phyloP scores from a whole-genome alignment of 1,139 yeast genomes.

The Kodamaea sp. region DNA sequence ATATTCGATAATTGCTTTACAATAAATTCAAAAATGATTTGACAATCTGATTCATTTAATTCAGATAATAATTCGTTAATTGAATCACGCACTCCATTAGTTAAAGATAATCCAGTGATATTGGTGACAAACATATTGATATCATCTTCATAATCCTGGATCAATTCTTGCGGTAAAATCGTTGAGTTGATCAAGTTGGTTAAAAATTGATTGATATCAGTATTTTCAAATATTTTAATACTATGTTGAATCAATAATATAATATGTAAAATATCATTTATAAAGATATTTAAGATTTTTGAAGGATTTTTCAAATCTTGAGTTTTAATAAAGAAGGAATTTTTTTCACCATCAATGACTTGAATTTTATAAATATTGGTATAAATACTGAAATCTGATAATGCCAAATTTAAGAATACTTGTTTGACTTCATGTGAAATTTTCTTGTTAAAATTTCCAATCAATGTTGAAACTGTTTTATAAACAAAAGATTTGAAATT shows the following conservation, averaged over 20 bases:
- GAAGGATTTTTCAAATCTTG: constrained; percentile 20
- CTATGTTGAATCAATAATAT: constrained; percentile 29
- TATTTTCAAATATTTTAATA: constrained; percentile 15
- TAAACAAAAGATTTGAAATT: constrained; percentile 28
- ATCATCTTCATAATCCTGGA: constrained; percentile 45
- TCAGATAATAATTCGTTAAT: constrained; percentile 49
- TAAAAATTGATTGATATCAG: constrained; percentile 16
- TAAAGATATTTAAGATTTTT: constrained; percentile 13
- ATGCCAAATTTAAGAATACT: constrained; percentile 14
- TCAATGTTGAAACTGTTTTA: constrained; percentile 24
- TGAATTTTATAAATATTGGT: constrained; percentile 16
- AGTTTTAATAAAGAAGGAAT: constrained; percentile 7
- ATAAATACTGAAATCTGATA: constrained; percentile 21
- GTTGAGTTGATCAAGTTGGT: constrained; percentile 23
- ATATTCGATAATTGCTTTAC: constrained; percentile 10
- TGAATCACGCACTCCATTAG: constrained; percentile 50
- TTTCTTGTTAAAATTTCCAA: constrained; percentile 33
- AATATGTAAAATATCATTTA: constrained; percentile 22
- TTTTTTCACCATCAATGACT: constrained; percentile 10
- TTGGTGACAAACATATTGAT: constrained; percentile 68
- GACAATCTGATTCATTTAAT: constrained; percentile 35
- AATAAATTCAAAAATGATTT: constrained; percentile 20
- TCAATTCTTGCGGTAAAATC: constrained; percentile 23
- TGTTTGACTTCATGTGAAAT: constrained; percentile 20
- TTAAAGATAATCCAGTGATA: constrained; percentile 61